Percentiles rank a stretch among this genome's conserved stretches.
phyloP scores from a whole-genome alignment of 148 eudicot species.

The Tetragonia tetragonoides region DNA sequence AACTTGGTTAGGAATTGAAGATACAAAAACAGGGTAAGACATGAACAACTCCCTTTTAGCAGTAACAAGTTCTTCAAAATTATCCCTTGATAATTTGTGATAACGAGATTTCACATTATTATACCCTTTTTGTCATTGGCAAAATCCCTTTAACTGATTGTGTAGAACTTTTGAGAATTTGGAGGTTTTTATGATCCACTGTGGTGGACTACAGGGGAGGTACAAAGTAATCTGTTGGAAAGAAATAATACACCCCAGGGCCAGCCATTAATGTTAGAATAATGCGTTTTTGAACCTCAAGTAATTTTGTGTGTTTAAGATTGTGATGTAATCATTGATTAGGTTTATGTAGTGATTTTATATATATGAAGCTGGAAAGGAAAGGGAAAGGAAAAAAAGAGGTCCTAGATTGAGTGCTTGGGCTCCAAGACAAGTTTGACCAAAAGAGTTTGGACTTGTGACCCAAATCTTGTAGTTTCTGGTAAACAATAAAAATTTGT shows the following conservation, averaged over 20 bases:
- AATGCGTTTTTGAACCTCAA: too few relatives aligned
- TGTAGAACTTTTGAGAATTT: conserved; percentile 3
- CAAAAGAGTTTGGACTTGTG: not conserved
- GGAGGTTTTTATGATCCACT: not conserved
- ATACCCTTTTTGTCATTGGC: conserved; percentile 1
- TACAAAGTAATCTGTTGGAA: conserved; percentile 25
- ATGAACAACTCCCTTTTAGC: not conserved
- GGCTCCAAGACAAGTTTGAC: conserved; percentile 7
- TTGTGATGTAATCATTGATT: not conserved
- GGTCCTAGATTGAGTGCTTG: not conserved
- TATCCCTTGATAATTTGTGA: not conserved
- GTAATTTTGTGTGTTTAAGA: not conserved
- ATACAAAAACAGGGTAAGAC: conserved; percentile 5
- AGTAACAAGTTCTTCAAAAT: not conserved
- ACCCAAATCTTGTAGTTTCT: not conserved
- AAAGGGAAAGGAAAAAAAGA: not conserved
- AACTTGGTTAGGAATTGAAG: not conserved
- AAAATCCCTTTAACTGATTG: not conserved
- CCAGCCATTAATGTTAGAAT: conserved; percentile 12
- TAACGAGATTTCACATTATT: not conserved
- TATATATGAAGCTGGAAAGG: not conserved
- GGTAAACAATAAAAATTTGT: not conserved
- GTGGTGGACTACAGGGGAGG: conserved; percentile 16
- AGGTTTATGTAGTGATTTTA: not conserved
- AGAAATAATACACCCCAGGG: conserved; percentile 19